These are phyloP conservation scores for Exophiala sp. DNA, from an alignment of 2,329 filamentous ascomycete species.

Conservation along the genomic window DNA sequence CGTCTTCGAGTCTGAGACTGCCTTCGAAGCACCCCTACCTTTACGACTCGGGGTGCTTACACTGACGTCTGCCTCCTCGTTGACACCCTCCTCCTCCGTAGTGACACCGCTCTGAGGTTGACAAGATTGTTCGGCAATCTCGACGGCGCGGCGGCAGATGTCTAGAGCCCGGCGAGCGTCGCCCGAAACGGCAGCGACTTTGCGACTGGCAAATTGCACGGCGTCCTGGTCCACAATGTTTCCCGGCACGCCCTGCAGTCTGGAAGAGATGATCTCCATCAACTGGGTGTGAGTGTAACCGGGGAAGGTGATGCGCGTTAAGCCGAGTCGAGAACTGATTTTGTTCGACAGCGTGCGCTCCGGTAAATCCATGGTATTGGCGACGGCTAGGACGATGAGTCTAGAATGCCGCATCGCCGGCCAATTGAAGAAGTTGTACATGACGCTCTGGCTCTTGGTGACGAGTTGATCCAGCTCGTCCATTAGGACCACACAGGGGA, in stretches of 20 bases:
- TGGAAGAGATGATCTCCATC: conserved; percentile 95
- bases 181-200: conserved; percentile 92
- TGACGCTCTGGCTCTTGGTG: conserved; percentile 97
- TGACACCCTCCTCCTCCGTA: conserved; percentile 32
- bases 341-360: conserved; percentile 97
- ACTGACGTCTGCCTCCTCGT: conserved; percentile 31
- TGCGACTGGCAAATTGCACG: conserved; percentile 90
- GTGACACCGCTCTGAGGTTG: conserved; percentile 40
- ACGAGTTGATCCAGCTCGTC: conserved; percentile 97
- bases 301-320: conserved; percentile 93
- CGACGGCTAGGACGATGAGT: conserved; percentile 91
- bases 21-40: conserved; percentile 21
- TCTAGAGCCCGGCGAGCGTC: conserved; percentile 89
- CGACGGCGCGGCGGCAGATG: conserved; percentile 90
- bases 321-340: conserved; percentile 82
- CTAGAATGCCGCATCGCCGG: conserved; percentile 83
- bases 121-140: conserved; percentile 75
- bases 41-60: conserved; percentile 38
- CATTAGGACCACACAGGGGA: conserved; percentile 96
- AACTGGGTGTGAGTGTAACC: conserved; percentile 96
- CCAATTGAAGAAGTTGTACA: conserved; percentile 99
- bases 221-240: conserved; percentile 89
- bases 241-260: conserved; percentile 78
- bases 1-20: conserved; percentile 19
- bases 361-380: conserved; percentile 97